These are phyloP conservation scores for Penicillium sp. DNA, from an alignment of 2,329 filamentous ascomycete genomes.

Conservation along the genomic window DNA sequence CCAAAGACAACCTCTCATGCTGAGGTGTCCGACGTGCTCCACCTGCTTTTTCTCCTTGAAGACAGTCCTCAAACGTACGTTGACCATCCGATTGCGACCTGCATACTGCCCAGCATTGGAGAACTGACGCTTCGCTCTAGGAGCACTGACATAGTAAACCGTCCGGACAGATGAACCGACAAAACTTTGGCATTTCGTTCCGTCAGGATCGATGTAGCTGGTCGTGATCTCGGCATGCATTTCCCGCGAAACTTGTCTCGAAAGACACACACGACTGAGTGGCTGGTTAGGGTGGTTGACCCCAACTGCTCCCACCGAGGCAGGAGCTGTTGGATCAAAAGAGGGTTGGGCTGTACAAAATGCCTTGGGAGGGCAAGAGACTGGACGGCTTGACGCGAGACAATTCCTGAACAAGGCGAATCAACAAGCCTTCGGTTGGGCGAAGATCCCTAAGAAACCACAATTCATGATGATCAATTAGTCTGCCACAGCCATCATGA, in stretches of 20 bases:
- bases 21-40: constrained; percentile 53
- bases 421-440: not conserved
- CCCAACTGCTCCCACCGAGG: constrained; percentile 38
- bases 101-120: constrained; percentile 61
- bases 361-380: constrained; percentile 39
- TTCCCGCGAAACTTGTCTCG: constrained; percentile 61
- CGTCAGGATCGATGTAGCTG: constrained; percentile 51
- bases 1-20: constrained; percentile 52
- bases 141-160: constrained; percentile 47
- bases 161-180: constrained; percentile 46
- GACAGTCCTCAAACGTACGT: constrained; percentile 41
- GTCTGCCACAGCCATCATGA: not conserved
- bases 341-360: constrained; percentile 69
- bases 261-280: not conserved
- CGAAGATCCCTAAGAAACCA: not conserved
- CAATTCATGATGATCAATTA: not conserved
- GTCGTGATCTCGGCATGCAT: constrained; percentile 69
- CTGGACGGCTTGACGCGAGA: constrained; percentile 28
- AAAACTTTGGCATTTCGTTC: constrained; percentile 36
- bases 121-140: constrained; percentile 50
- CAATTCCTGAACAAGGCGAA: not conserved
- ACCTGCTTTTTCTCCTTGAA: constrained; percentile 50
- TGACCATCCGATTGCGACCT: constrained; percentile 63
- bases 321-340: constrained; percentile 72
- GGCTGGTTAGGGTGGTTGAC: constrained; percentile 10